A percentile compares a stretch with the other conserved stretches of the same genome.
phyloP scores from a whole-genome alignment of 805 yeast genomes.

The Metschnikowia anglica region DNA sequence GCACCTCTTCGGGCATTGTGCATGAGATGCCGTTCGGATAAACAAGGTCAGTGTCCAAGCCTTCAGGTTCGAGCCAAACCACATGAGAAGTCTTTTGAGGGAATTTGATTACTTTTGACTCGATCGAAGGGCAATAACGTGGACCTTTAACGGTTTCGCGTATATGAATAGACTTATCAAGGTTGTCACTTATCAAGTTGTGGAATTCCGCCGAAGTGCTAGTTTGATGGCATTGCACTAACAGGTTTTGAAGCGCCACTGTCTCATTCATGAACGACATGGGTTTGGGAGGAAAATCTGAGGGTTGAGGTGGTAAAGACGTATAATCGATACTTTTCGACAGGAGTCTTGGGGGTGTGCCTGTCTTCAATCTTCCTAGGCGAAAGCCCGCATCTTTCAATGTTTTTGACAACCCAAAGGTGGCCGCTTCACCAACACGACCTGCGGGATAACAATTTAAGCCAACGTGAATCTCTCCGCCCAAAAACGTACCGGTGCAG shows the following conservation, averaged over 20 bases:
- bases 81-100: conserved; percentile 72
- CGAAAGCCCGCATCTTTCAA: conserved; percentile 73
- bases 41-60: conserved; percentile 78
- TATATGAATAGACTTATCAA: conserved; percentile 85
- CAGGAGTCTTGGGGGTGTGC: conserved; percentile 91
- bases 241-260: conserved; percentile 57
- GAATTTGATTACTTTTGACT: conserved; percentile 80
- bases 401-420: conserved; percentile 84
- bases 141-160: conserved; percentile 95
- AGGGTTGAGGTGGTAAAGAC: conserved; percentile 64
- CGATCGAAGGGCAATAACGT: conserved; percentile 95
- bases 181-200: conserved; percentile 61
- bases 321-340: conserved; percentile 67
- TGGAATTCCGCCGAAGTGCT: conserved; percentile 76
- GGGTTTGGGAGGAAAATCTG: conserved; percentile 84
- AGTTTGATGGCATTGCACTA: conserved; percentile 74
- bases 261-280: conserved; percentile 80
- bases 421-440: conserved; percentile 87
- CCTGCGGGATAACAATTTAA: conserved; percentile 81
- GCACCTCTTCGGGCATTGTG: conserved; percentile 95
- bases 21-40: conserved; percentile 97
- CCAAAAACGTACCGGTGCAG: conserved; percentile 93
- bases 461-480: conserved; percentile 95
- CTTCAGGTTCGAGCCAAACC: conserved; percentile 97
- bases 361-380: conserved; percentile 90